Evolutionary conservation across 2,329 filamentous ascomycete genomes (phyloP), one percentile per base, ranked within the genome.

Genomic region (Meredithiella fracta): DNA sequence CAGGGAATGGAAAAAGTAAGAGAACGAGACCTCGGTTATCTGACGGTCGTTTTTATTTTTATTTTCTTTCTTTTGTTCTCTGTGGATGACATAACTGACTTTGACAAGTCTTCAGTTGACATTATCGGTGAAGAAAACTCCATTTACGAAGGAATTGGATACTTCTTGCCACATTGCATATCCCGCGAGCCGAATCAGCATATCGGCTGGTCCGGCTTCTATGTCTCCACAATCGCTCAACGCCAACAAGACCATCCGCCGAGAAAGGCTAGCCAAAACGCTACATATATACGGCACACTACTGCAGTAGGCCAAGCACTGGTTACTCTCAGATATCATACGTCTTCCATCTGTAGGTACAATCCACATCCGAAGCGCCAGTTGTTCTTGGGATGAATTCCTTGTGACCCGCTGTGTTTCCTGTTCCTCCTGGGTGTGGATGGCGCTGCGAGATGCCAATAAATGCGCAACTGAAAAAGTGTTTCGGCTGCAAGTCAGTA

Each of bases 321-420:
- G 44, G 11, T 11, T 34, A 34, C 29, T 34, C 44, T 49, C 44
- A 49, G 20, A 49, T 49, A 49, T 25, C 11, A 7, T 49, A 49
- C 44, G 17, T 49, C 44, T 49, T 49, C 44, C 20, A 49, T 49
- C 23, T 49, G 44, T 49, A 49, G 44, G 44, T 49, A 49, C 44
- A 49, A 49, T 22, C 29, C 17, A 49, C 9, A 49, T 25, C 44
- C 44, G 23, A 49, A n/a, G 11, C 44, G 44, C 44, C 17, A 49
- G 20, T 26, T 49, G 9, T 49, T 49, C 22, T 49, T 25, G 44
- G 22, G 4, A 49, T 49, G n/a, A 17, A 5, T 22, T 25, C 22
- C 44, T n/a, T 25, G 22, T 49, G 3, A 9, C 22, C 23, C 17
- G 29, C 11, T 2, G 11, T 25, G 2, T 49, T 49, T 5, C 44